A percentile compares a stretch with the other conserved stretches of the same genome.
Evolutionary conservation across 2,329 filamentous ascomycete genomes (phyloP).

Genomic region (Cordyceps farinosa): DNA sequence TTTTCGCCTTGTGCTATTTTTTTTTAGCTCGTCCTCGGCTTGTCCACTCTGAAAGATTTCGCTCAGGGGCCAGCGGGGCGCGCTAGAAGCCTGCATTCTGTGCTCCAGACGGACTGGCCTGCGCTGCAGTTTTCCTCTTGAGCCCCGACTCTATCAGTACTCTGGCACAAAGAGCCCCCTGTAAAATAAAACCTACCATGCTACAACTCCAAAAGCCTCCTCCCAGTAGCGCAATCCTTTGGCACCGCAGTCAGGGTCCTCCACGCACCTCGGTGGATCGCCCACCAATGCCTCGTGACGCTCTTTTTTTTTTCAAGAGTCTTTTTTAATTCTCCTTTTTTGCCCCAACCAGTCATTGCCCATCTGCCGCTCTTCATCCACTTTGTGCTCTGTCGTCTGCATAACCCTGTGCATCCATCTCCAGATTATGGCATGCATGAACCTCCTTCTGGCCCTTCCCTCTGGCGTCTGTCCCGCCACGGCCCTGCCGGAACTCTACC

Average conservation of each 20-base stretch:
- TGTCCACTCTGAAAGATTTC: not conserved
- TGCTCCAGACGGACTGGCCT: not conserved
- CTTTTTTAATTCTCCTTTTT: not conserved
- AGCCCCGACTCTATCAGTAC: not conserved
- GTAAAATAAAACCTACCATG: not conserved
- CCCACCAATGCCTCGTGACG: not conserved
- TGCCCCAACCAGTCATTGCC: not conserved
- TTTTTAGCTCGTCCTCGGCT: not conserved
- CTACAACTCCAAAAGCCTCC: not conserved
- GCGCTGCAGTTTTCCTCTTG: no score
- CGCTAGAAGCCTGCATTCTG: conserved; percentile 5
- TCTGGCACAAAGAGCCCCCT: not conserved
- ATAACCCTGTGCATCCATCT: not conserved
- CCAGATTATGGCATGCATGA: no score
- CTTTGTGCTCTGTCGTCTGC: not conserved
- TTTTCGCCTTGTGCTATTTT: not conserved
- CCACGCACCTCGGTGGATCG: conserved; percentile 4
- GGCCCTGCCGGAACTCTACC: no score
- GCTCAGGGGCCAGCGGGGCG: conserved; percentile 12
- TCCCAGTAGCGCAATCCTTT: not conserved
- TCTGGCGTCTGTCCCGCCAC: not conserved
- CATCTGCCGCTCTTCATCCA: not conserved
- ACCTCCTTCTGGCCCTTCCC: not conserved
- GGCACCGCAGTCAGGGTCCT: not conserved
- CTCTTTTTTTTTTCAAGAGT: not conserved